phyloP scores from a whole-genome alignment of 2,329 filamentous ascomycete species.

The Calonectria crousiana region DNA sequence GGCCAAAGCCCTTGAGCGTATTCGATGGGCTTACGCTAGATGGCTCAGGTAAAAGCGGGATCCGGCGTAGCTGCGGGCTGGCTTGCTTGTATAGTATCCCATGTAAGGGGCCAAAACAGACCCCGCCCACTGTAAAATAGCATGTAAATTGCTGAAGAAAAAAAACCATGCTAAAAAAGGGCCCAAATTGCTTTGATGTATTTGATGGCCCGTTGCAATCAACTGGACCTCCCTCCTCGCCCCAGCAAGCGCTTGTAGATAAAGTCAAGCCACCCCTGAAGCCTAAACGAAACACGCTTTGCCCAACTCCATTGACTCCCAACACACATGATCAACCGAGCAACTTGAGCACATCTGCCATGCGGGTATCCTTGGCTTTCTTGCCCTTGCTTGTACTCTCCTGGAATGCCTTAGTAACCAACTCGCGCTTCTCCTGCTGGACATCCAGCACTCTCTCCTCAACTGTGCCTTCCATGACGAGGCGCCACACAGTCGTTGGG shows the following conservation, averaged over 20 bases:
- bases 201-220: too few relatives aligned
- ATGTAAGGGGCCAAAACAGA: slow-evolving; percentile 24
- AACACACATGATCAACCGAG: slow-evolving; percentile 46
- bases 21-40: slow-evolving; percentile 89
- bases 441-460: slow-evolving; percentile 85
- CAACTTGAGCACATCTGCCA: slow-evolving; percentile 67
- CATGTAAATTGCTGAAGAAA: slow-evolving; percentile 32
- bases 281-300: background rate
- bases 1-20: slow-evolving; percentile 81
- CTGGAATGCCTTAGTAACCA: slow-evolving; percentile 83
- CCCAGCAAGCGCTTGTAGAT: background rate
- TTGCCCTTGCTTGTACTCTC: slow-evolving; percentile 70
- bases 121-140: slow-evolving; percentile 20
- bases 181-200: background rate
- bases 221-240: background rate
- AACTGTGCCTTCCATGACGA: slow-evolving; percentile 84
- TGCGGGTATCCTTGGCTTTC: slow-evolving; percentile 68
- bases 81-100: slow-evolving; percentile 32
- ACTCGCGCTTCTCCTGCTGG: slow-evolving; percentile 81
- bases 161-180: slow-evolving; percentile 15
- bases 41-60: slow-evolving; percentile 66
- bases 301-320: background rate
- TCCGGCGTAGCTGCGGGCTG: background rate
- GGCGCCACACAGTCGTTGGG: slow-evolving; percentile 81
- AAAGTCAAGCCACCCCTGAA: background rate